A percentile compares a stretch with the other conserved stretches of the same genome.
Conservation (phyloP, 2,329 filamentous ascomycete genomes). For the Sphaerulina populicola region DNA sequence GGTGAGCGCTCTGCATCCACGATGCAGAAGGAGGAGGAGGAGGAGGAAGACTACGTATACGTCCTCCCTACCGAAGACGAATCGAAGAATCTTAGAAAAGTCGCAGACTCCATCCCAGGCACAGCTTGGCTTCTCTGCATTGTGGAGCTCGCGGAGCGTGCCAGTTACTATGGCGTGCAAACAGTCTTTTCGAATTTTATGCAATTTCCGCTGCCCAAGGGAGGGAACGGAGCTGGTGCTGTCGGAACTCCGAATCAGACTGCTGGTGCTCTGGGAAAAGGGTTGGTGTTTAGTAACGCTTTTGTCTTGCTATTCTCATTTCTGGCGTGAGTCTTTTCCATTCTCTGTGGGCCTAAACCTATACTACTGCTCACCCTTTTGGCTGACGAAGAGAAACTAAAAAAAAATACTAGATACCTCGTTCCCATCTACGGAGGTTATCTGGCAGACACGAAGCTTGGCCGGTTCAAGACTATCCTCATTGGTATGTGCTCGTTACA, state of each 20-base stretch:
- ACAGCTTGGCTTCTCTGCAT: conserved; percentile 47
- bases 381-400: not conserved
- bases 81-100: conserved; percentile 38
- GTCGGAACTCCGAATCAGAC: conserved; percentile 29
- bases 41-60: conserved; percentile 17
- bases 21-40: conserved; percentile 19
- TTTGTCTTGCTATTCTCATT: conserved; percentile 50
- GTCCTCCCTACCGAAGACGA: conserved; percentile 43
- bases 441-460: conserved; percentile 23
- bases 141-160: conserved; percentile 54
- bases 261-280: conserved; percentile 53
- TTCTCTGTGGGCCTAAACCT: not conserved
- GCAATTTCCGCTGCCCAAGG: conserved; percentile 49
- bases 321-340: conserved; percentile 33
- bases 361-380: not conserved
- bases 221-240: conserved; percentile 33
- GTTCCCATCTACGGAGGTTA: conserved; percentile 42
- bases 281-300: conserved; percentile 47
- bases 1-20: conserved; percentile 19
- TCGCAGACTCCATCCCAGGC: conserved; percentile 45
- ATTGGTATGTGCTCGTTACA: not conserved
- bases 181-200: conserved; percentile 55
- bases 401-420: conserved; percentile 41
- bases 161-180: conserved; percentile 52
- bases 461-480: conserved; percentile 20